Evolutionary conservation across 805 yeast species (phyloP).

Genomic region (Torulaspora quercuum): DNA sequence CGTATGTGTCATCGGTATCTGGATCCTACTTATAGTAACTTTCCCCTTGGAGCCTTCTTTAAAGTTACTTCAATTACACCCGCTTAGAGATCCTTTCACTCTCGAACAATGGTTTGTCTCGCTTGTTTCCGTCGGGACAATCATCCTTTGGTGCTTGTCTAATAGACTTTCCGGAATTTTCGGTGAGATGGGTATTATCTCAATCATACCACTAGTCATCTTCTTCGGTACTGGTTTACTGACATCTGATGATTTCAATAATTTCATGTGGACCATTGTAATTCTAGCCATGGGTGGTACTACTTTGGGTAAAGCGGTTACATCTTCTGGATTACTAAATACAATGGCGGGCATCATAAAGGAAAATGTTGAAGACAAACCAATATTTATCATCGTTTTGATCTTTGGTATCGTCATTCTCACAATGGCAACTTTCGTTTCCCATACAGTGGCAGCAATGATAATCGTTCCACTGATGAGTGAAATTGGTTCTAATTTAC

Average conservation of each 20-base stretch:
- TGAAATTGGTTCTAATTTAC: conserved; percentile 75
- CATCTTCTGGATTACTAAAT: conserved; percentile 79
- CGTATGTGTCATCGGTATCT: conserved; percentile 60
- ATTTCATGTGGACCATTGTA: conserved; percentile 94
- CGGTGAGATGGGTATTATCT: conserved; percentile 97
- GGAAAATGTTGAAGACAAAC: conserved; percentile 57
- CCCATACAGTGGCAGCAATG: conserved; percentile 95
- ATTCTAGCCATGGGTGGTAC: conserved; percentile 97
- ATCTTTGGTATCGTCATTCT: conserved; percentile 80
- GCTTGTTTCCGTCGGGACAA: conserved; percentile 64
- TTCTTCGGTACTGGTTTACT: conserved; percentile 88
- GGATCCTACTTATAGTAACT: conserved; percentile 66
- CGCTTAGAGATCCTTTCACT: conserved; percentile 64
- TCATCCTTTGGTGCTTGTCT: conserved; percentile 85
- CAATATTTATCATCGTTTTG: conserved; percentile 67
- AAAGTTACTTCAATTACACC: conserved; percentile 46
- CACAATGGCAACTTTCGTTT: conserved; percentile 87
- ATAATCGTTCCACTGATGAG: conserved; percentile 87
- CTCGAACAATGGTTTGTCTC: conserved; percentile 72
- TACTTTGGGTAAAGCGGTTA: conserved; percentile 91
- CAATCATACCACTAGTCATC: conserved; percentile 83
- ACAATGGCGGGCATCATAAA: conserved; percentile 75
- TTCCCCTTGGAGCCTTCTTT: conserved; percentile 54
- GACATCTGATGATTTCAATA: conserved; percentile 87
- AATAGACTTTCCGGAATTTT: conserved; percentile 65